Conservation (phyloP, 225 moss, liverwort and hornwort species). For the Polytrichum formosum region DNA sequence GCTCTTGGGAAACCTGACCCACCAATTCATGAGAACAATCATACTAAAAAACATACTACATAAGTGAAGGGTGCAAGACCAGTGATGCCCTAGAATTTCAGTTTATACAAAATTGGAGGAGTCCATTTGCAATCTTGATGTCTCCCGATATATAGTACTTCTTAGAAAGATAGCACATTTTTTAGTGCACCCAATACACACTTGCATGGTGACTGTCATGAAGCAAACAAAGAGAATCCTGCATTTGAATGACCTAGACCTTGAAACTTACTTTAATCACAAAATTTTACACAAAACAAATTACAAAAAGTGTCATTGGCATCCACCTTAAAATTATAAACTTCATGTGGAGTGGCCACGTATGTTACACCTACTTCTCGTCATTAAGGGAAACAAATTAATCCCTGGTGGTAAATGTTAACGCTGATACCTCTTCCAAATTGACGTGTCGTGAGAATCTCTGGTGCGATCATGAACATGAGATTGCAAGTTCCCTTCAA, state of each 20-base stretch:
- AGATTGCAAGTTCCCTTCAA: not conserved
- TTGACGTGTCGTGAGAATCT: not conserved
- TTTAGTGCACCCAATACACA: not conserved
- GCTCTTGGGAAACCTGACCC: conserved; percentile 3
- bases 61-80: conserved; percentile 1
- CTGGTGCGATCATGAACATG: not conserved
- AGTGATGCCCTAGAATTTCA: not conserved
- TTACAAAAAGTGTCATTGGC: not conserved
- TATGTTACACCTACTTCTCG: too few species aligned
- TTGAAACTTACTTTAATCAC: not conserved
- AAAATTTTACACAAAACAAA: not conserved
- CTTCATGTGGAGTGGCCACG: too few species aligned
- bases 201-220: not conserved
- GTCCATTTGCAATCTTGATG: not conserved
- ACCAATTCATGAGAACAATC: not conserved
- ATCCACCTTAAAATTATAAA: not conserved
- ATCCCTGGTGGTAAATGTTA: not conserved
- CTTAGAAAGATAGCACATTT: not conserved
- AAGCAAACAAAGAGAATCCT: not conserved
- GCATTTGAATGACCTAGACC: not conserved
- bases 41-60: not conserved
- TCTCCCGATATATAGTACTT: not conserved
- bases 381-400: not conserved
- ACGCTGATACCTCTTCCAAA: not conserved
- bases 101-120: not conserved